phyloP scores from a whole-genome alignment of 176 grass and related monocot species.

The Paspalum notatum region DNA sequence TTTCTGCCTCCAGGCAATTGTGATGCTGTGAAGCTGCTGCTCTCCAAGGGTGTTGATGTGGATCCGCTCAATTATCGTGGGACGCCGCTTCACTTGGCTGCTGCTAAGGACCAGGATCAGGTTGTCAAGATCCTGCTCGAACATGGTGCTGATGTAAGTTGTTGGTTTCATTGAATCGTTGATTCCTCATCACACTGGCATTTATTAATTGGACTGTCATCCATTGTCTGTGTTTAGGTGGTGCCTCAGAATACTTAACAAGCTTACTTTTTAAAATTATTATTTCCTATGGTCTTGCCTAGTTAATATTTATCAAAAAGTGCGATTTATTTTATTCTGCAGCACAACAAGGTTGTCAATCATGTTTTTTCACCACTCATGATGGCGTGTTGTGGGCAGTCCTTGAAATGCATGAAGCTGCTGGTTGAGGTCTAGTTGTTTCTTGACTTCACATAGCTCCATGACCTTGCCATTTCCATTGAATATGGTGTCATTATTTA shows the following conservation, averaged over 20 bases:
- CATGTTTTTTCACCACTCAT: conserved; percentile 36
- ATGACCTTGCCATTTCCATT: not conserved
- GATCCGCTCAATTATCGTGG: conserved; percentile 27
- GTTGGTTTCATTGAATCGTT: not conserved
- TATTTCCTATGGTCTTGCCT: not conserved
- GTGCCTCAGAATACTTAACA: not conserved
- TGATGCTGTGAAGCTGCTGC: conserved; percentile 22
- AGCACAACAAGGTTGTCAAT: conserved; percentile 35
- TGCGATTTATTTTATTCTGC: conserved; percentile 18
- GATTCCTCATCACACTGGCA: not conserved
- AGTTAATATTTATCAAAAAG: not conserved
- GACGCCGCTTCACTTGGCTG: conserved; percentile 40
- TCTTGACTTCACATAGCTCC: not conserved
- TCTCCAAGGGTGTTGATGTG: conserved; percentile 41
- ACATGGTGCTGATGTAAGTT: conserved; percentile 52
- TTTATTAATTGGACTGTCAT: not conserved
- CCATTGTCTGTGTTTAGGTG: not conserved
- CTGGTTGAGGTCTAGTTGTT: not conserved
- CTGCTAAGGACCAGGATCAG: not conserved
- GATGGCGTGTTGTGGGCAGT: conserved; percentile 4
- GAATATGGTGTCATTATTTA: not conserved
- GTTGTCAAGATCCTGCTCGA: conserved; percentile 46
- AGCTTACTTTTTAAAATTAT: not conserved
- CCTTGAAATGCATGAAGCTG: not conserved
- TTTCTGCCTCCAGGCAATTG: conserved; percentile 17